Base-by-base conservation (phyloP, 371 early-diverging fungal species). In the Mucor lusitanicus region DNA sequence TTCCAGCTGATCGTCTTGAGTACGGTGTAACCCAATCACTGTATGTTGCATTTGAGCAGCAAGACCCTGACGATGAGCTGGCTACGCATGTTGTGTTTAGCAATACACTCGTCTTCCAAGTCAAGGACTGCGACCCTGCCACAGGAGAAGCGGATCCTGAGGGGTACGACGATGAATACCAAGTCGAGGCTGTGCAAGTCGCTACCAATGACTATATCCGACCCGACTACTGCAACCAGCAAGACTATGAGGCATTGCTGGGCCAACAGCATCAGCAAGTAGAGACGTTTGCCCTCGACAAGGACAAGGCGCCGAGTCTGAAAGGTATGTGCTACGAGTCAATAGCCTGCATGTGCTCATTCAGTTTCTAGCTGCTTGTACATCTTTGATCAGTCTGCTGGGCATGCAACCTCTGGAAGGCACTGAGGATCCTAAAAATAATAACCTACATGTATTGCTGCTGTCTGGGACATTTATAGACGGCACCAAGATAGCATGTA, bases 161-260 rank as follows among this genome's bases (percentile, higher is more conserved):
- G 70, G 99, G 99, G 12, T 97, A 93, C 65, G 96, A 96, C 50
- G 98, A 96, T 72, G 97, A 96, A 76, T 97, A 97, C 76, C 86
- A 84, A 75, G 88, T 96, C 19, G 99, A 99, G 70, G 92, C 92
- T 32, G 80, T 95, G 27, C 95, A 98, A 21, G 73, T 97, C 21
- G 69, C 85, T 9, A 88, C 91, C 3, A 92, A 89, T 39, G 98
- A 98, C 81, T 98, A 95, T 76, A 90, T 98, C 72, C 85, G 91
- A 33, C 92, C 97, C 12, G 86, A 91, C 6, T 94, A 92, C 67
- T 19, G 54, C n/a, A n/a, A n/a, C n/a, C n/a, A n/a, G n/a, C n/a
- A 62, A 7, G 28, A 65, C 12, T 85, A 88, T 81, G 66, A 72
- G 30, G 70, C 84, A 57, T 85, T 88, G 50, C 37, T 35, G 12